Percentiles rank a stretch among this genome's conserved stretches.
These are phyloP conservation scores for Bruguiera sexangula DNA, from an alignment of 345 rosid genomes.

Conservation along the genomic window DNA sequence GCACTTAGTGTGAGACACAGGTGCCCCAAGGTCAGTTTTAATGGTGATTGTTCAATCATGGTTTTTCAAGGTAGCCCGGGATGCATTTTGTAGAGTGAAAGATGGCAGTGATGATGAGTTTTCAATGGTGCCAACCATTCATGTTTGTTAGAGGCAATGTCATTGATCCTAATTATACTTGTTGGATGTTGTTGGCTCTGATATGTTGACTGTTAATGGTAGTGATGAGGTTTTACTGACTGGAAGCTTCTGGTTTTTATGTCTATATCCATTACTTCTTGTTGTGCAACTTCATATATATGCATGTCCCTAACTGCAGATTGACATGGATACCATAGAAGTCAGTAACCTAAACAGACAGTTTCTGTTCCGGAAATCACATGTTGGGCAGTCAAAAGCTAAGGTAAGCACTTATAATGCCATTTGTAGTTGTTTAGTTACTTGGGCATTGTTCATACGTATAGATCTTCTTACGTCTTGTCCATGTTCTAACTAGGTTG, in stretches of 20 bases:
- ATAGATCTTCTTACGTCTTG: neutral
- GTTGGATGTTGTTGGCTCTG: no score
- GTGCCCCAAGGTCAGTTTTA: neutral
- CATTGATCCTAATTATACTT: no score
- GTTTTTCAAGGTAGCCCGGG: no score
- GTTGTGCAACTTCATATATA: neutral
- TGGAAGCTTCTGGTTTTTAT: no score
- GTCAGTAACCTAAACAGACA: conserved; percentile 98
- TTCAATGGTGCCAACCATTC: no score
- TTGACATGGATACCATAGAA: conserved; percentile 99
- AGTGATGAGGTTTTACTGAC: no score
- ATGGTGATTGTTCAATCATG: neutral
- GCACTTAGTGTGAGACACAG: neutral
- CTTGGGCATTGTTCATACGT: neutral
- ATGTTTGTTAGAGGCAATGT: no score
- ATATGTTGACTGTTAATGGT: no score
- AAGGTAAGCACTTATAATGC: conserved; percentile 43
- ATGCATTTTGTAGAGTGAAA: neutral
- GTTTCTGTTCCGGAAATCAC: conserved; percentile 82
- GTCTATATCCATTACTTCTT: neutral
- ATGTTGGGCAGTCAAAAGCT: conserved; percentile 98
- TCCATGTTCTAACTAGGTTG: conserved; percentile 57
- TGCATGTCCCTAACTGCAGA: conserved; percentile 44
- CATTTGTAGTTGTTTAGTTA: conserved; percentile 2
- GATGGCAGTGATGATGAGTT: neutral